Evolutionary conservation across 176 grass and related monocot genomes (phyloP), one percentile per base, ranked within the genome.

Genomic region (Pontederia paniculata): DNA sequence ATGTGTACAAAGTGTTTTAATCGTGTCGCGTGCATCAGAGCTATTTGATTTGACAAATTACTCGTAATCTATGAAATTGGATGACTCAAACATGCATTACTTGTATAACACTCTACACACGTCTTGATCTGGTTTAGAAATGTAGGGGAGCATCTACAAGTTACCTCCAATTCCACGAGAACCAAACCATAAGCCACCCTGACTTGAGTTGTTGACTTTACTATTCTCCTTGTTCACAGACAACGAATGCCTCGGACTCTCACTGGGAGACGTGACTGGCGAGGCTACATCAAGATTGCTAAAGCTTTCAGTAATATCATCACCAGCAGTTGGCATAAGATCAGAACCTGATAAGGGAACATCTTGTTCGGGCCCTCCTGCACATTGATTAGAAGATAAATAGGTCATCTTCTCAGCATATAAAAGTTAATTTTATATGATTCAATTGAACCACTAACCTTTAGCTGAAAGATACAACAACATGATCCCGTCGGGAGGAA

Each of bases 401-500:
- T 65, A 43, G 20, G 63, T 52, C 59, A 21, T 52, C 48, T 56
- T 64, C n/a, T 11, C 0, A 21, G 5, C 53, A 21, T 4, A 49
- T 5, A 69, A 64, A 50, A 54, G 50, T 22, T 44, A 64, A 13
- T 79, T 67, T 69, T 22, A 65, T n/a, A 62, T 42, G 54, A 59
- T 74, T 21, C 72, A 62, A 18, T 10, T 50, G 16, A 20, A 63
- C 5, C 11, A 66, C 80, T 42, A 77, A 96, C 90, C 90, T 83
- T 78, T 46, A 78, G 82, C 82, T 67, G 90, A 96, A 74, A 96
- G 78, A 63, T 96, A 96, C 78, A 96, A 70, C 69, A 96, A 74
- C 65, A 89, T 60, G 45, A 96, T 78, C 65, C 85, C 79, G 46
- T 96, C 88, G 14, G 18, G 64, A 16, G 82, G 90, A 12, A 96